Evolutionary conservation across 805 yeast species (phyloP), one percentile per base, ranked within the genome.

Genomic region (Pachysolen tannophilus): DNA sequence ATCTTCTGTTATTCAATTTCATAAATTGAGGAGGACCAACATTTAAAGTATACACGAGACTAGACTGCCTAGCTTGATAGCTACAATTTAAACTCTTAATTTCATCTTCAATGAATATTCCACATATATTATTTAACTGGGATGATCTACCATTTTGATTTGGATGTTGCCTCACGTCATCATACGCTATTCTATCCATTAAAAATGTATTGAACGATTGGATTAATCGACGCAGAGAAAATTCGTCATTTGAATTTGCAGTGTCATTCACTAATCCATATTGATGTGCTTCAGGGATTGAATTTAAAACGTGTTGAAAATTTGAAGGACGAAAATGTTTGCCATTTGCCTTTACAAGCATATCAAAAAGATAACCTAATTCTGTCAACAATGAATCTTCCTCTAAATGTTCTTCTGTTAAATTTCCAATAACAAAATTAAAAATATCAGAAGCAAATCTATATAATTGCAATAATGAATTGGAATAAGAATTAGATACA

Each of bases 341-440:
- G 0, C 94, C 92, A 10, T 69, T 59, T 0, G 95, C 86, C 52
- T 84, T 83, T 28, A 69, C 69, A 58, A 90, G 69, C 98, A 92
- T 90, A 50, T 94, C 97, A 57, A 76, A 85, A 10, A 94, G 60
- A 43, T 86, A 85, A 0, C 96, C 98, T 30, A 88, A 60, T 51
- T 92, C 97, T 32, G 83, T 77, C 19, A 87, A 56, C 3, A 88
- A 53, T 2, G 82, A 75, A 19, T 50, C 51, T 6, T 55, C 55
- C 25, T 60, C 53, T 20, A 75, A 62, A 27, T 67, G 66, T 42
- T 75, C 78, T 29, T 65, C 59, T 3, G 79, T 69, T 20, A 86
- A 57, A 16, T 74, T 69, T 4, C 66, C 61, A 4, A 79, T 64
- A 2, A 80, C 67, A 42, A 72, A 64, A 46, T 84, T 82, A 59